These are phyloP conservation scores for Chytridiales sp. DNA, from an alignment of 371 early-diverging fungal genomes.

Conservation along the genomic window DNA sequence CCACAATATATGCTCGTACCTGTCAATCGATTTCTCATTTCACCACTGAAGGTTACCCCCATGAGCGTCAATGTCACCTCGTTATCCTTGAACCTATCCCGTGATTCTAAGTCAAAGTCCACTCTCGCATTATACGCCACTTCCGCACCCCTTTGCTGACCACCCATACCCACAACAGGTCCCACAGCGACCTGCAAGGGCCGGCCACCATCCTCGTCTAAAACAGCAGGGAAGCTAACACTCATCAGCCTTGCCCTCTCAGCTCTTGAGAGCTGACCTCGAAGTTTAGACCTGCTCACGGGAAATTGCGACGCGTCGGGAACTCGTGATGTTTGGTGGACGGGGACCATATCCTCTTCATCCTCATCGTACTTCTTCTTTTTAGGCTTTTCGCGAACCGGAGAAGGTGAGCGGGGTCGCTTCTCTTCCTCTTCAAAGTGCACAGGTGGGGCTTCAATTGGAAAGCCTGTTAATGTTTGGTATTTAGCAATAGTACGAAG, in stretches of 20 bases:
- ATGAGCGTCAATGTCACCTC: conserved; percentile 34
- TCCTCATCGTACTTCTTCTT: conserved; percentile 7
- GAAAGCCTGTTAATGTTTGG: conserved; percentile 13
- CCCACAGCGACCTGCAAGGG: conserved; percentile 17
- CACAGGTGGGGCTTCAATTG: conserved; percentile 3
- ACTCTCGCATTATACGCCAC: too few relatives aligned
- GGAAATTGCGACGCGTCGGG: conserved; percentile 11
- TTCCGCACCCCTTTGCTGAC: too few relatives aligned
- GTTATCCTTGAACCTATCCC: conserved; percentile 22
- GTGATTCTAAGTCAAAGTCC: conserved; percentile 24
- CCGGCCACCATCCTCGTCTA: conserved; percentile 30
- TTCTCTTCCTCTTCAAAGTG: conserved; percentile 15
- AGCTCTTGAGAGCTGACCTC: conserved; percentile 14
- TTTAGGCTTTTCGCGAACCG: conserved; percentile 5
- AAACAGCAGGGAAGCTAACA: conserved; percentile 29
- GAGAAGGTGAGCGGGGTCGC: conserved; percentile 13
- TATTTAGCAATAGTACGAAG: neutral
- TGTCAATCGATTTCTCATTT: conserved; percentile 5
- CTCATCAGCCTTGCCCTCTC: conserved; percentile 33
- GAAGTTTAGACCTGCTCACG: conserved; percentile 6
- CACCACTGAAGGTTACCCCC: conserved; percentile 29
- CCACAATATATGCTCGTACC: too few relatives aligned
- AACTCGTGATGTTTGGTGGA: conserved; percentile 7
- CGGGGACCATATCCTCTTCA: conserved; percentile 4
- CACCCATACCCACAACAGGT: conserved; percentile 4